These are phyloP conservation scores for Biancaea sappan DNA, from an alignment of 306 rosid species.

Conservation along the genomic window DNA sequence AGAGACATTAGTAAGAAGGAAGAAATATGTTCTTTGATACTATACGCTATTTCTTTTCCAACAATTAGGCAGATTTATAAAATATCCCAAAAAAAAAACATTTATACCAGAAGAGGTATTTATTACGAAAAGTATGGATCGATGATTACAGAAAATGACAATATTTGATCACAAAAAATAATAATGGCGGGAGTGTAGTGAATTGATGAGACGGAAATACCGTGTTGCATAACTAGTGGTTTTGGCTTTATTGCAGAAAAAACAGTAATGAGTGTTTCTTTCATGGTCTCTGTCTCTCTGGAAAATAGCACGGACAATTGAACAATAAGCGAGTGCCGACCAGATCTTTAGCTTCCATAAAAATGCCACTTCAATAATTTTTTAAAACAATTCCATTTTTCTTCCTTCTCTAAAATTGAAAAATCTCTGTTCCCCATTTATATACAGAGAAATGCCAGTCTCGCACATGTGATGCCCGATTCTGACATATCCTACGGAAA, in stretches of 20 bases:
- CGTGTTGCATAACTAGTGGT: background rate
- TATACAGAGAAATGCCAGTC: background rate
- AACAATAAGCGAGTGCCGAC: constrained; percentile 25
- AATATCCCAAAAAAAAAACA: no score
- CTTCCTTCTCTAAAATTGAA: background rate
- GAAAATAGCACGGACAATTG: constrained; percentile 2
- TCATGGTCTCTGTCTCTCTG: constrained; percentile 5
- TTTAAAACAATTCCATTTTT: background rate
- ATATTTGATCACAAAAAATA: background rate
- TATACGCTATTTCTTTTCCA: no score
- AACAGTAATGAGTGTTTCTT: background rate
- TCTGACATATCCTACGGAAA: background rate
- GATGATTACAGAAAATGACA: constrained; percentile 28
- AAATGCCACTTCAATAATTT: constrained; percentile 11
- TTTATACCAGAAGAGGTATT: background rate
- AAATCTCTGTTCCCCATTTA: background rate
- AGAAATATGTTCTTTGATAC: no score
- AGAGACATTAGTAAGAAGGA: no score
- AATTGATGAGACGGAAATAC: background rate
- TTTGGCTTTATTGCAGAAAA: constrained; percentile 4
- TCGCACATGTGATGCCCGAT: background rate
- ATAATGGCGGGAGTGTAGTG: background rate
- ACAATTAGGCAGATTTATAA: no score
- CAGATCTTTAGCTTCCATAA: constrained; percentile 33
- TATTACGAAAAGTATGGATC: background rate